phyloP scores from a whole-genome alignment of 768 basidiomycete species.

The Lactarius evosmus region DNA sequence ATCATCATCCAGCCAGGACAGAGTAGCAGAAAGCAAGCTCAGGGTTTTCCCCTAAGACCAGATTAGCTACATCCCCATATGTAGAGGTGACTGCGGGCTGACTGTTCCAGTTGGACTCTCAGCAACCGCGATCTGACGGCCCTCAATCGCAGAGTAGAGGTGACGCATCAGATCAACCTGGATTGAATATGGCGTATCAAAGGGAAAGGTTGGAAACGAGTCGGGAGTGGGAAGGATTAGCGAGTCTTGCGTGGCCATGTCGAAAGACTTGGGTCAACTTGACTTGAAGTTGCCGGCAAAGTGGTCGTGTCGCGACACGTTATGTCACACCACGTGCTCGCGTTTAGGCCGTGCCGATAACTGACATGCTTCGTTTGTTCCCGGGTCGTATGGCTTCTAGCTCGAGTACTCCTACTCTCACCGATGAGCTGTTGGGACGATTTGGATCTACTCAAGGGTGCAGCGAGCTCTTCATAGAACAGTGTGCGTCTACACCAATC shows the following conservation, averaged over 20 bases:
- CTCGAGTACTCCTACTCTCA: neutral
- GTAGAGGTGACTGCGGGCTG: slow-evolving; percentile 28
- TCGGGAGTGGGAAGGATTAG: slow-evolving; percentile 57
- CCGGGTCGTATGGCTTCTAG: slow-evolving; percentile 7
- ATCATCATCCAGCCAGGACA: slow-evolving; percentile 75
- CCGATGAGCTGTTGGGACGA: neutral
- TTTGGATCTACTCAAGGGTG: slow-evolving; percentile 19
- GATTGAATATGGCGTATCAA: slow-evolving; percentile 75
- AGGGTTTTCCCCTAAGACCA: slow-evolving; percentile 75
- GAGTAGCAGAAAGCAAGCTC: slow-evolving; percentile 68
- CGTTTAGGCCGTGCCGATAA: neutral
- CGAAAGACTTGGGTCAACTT: neutral
- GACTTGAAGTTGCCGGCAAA: no score
- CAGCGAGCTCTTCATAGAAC: slow-evolving; percentile 20
- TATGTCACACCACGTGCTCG: slow-evolving; percentile 21
- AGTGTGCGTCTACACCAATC: slow-evolving; percentile 16
- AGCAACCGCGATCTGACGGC: slow-evolving; percentile 71
- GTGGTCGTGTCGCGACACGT: slow-evolving; percentile 15
- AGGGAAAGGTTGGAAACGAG: slow-evolving; percentile 79
- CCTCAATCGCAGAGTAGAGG: slow-evolving; percentile 75
- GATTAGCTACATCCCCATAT: neutral
- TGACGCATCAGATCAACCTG: slow-evolving; percentile 87
- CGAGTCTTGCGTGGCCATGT: slow-evolving; percentile 11
- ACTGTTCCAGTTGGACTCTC: slow-evolving; percentile 92
- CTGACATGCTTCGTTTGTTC: neutral